These are phyloP conservation scores for Irpex sp. DNA, from an alignment of 1,284 basidiomycete genomes.

Conservation along the genomic window DNA sequence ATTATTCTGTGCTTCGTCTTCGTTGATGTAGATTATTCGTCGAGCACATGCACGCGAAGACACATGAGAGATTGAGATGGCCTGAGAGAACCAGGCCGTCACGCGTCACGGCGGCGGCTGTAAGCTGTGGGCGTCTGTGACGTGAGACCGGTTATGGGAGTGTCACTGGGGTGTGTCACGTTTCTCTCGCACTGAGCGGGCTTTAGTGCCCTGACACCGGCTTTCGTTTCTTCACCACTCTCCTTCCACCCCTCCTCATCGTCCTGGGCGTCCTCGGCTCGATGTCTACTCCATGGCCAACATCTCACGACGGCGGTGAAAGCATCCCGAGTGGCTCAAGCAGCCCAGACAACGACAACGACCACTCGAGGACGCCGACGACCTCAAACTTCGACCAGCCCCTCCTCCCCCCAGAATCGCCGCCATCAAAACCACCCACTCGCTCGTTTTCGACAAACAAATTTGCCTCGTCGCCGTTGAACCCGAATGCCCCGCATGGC, in stretches of 20 bases:
- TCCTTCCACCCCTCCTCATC: conserved; percentile 13
- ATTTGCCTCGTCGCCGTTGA: conserved; percentile 47
- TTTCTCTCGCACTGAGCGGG: neutral
- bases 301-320: conserved; percentile 17
- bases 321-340: conserved; percentile 17
- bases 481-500: conserved; percentile 33
- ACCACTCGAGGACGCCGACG: conserved; percentile 21
- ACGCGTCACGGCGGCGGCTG: neutral
- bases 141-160: neutral
- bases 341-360: conserved; percentile 18
- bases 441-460: conserved; percentile 29
- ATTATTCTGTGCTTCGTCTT: neutral
- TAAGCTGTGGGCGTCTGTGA: neutral
- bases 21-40: neutral
- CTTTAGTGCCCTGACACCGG: neutral
- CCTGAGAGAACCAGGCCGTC: neutral
- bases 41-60: neutral
- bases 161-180: neutral
- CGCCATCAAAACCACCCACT: conserved; percentile 22
- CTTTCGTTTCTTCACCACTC: conserved; percentile 4
- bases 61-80: neutral
- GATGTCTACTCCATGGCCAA: conserved; percentile 25
- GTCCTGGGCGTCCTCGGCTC: conserved; percentile 11
- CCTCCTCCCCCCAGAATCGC: conserved; percentile 23
- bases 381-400: conserved; percentile 27